Conservation (phyloP, 1,139 yeast species). For the Taphrina populina region DNA sequence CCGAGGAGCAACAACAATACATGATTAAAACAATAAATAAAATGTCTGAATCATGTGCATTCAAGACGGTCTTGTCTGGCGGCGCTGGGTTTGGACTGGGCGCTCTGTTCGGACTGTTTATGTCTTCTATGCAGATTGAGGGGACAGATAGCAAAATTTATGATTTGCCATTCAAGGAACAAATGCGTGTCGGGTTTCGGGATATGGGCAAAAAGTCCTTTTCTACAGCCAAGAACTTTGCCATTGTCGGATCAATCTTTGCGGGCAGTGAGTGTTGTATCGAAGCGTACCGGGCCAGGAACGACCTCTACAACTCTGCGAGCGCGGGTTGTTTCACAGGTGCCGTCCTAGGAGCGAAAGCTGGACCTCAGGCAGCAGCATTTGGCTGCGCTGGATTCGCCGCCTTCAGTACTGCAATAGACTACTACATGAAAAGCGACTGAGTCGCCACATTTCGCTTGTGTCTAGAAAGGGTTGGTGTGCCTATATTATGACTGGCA, state of each 20-base stretch:
- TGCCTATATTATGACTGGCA: too few relatives aligned
- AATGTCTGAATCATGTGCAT: slow-evolving; percentile 61
- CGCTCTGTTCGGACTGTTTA: slow-evolving; percentile 92
- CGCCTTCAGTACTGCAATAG: slow-evolving; percentile 78
- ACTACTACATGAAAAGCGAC: slow-evolving; percentile 28
- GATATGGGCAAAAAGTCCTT: slow-evolving; percentile 90
- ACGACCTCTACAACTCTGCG: slow-evolving; percentile 87
- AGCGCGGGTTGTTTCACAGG: slow-evolving; percentile 96
- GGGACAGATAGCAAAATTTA: slow-evolving; percentile 51
- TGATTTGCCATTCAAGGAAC: slow-evolving; percentile 87
- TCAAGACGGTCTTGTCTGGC: slow-evolving; percentile 87
- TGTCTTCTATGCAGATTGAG: slow-evolving; percentile 77
- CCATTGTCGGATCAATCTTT: slow-evolving; percentile 88
- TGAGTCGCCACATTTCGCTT: too few relatives aligned
- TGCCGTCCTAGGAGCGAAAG: slow-evolving; percentile 78
- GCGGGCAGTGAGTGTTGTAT: slow-evolving; percentile 93
- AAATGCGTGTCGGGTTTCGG: slow-evolving; percentile 81
- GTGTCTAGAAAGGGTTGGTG: too few relatives aligned
- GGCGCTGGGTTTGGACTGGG: slow-evolving; percentile 94
- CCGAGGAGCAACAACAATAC: slow-evolving; percentile 29
- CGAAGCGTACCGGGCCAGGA: slow-evolving; percentile 76
- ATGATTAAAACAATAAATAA: slow-evolving; percentile 27
- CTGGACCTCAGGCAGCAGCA: slow-evolving; percentile 90
- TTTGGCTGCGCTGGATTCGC: slow-evolving; percentile 98
- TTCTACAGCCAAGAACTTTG: slow-evolving; percentile 89